Conservation (phyloP, 371 early-diverging fungal species). For the Mucor indicus region DNA sequence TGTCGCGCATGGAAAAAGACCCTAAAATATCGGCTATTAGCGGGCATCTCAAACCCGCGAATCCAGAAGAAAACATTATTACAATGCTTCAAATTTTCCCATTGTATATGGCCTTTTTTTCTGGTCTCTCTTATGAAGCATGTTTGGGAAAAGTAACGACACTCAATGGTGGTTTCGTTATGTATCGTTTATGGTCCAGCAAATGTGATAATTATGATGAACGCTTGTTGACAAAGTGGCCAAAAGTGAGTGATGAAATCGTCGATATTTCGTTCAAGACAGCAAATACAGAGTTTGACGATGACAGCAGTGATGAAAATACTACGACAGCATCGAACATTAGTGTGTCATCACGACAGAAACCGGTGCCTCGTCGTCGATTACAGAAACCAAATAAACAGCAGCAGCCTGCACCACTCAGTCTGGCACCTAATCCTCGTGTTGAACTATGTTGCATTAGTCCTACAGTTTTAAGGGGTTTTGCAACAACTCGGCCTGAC, state of each 20-base stretch:
- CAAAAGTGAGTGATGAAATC: conserved; percentile 38
- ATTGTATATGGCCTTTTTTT: conserved; percentile 31
- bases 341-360: neutral
- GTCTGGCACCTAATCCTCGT: conserved; percentile 23
- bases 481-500: conserved; percentile 34
- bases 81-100: conserved; percentile 53
- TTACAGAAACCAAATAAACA: neutral
- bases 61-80: conserved; percentile 42
- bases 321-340: neutral
- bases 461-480: conserved; percentile 43
- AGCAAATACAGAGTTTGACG: neutral
- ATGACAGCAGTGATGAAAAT: conserved; percentile 6
- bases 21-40: conserved; percentile 38
- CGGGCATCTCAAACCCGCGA: conserved; percentile 46
- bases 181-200: conserved; percentile 43
- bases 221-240: conserved; percentile 13
- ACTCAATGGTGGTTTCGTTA: conserved; percentile 42
- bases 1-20: conserved; percentile 36
- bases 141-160: conserved; percentile 40
- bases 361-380: neutral
- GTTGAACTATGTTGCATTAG: conserved; percentile 38
- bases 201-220: neutral
- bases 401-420: conserved; percentile 1
- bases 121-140: conserved; percentile 45
- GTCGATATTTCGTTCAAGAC: neutral